Evolutionary conservation across 768 basidiomycete genomes (phyloP), one percentile per base, ranked within the genome.

Genomic region (Pleurotus djamor): DNA sequence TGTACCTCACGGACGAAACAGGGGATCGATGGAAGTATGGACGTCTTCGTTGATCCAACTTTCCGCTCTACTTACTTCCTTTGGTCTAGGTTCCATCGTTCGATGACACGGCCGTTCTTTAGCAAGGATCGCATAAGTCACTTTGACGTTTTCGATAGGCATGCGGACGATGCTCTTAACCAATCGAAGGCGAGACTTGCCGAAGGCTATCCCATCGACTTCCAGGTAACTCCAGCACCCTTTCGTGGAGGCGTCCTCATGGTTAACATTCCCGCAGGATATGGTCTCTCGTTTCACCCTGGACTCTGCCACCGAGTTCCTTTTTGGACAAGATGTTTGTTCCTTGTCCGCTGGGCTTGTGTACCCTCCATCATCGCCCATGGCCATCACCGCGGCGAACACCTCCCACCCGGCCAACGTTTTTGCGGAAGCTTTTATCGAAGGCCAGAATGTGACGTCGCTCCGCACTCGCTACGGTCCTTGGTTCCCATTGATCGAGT

Each of bases 31-130:
- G 89, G 89, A 90, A 85, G 85, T 87, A 64, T 61, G 79, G 38
- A n/a, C 41, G n/a, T 32, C 21, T 14, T 21, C 12, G 32, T 28
- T 17, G 2, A 32, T 6, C 21, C 16, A 33, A 4, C 32, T 37
- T 43, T 7, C 34, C n/a, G 7, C 49, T 44, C 14, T 51, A 32
- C 8, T 34, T n/a, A 28, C 35, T 28, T 28, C 21, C 21, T 3
- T 21, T 9, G 17, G 21, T 10, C 38, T 43, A 50, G 7, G 12
- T 57, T 57, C 52, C 48, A 58, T 67, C 83, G 88, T 8, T 65
- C 77, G 3, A 86, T 91, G 75, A 85, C 86, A 0, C 82, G 89
- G 0, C 88, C 88, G 0, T 89, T 90, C 74, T 90, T 91, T 73
- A 80, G 69, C 57, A 78, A 76, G 47, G 87, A 89, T 36, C 74